These are phyloP conservation scores for Fusarium domesticum DNA, from an alignment of 2,329 filamentous ascomycete species.

Conservation along the genomic window DNA sequence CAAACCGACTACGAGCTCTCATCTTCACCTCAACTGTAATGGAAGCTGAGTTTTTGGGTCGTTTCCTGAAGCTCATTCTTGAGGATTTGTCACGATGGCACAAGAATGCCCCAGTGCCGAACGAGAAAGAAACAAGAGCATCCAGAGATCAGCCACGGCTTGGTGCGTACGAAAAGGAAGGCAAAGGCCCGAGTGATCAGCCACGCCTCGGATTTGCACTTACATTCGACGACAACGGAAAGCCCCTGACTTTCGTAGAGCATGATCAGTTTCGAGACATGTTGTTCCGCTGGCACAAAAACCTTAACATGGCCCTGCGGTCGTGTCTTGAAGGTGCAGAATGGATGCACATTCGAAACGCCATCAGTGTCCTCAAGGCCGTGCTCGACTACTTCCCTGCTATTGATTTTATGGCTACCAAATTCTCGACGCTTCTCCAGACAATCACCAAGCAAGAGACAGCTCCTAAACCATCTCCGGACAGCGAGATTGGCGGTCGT, in stretches of 20 bases:
- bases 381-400: constrained; percentile 81
- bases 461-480: constrained; percentile 45
- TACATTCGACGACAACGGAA: constrained; percentile 62
- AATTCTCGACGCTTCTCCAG: constrained; percentile 61
- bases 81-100: constrained; percentile 84
- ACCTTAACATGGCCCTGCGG: constrained; percentile 75
- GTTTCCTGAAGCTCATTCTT: constrained; percentile 80
- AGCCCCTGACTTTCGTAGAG: constrained; percentile 68
- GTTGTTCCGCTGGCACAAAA: constrained; percentile 86
- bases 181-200: constrained; percentile 47
- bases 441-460: constrained; percentile 62
- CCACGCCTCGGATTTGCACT: constrained; percentile 75
- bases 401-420: constrained; percentile 80
- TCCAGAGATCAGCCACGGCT: constrained; percentile 52
- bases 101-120: constrained; percentile 59
- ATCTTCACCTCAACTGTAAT: constrained; percentile 88
- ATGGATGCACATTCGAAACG: constrained; percentile 98
- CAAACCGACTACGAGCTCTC: constrained; percentile 74
- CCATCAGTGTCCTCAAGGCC: constrained; percentile 82
- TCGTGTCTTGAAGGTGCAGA: constrained; percentile 77
- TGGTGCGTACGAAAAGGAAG: constrained; percentile 82
- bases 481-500: constrained; percentile 56
- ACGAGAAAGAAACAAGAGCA: constrained; percentile 33
- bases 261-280: constrained; percentile 84
- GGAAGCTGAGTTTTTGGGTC: constrained; percentile 89